Percentiles rank a stretch among this genome's conserved stretches.
Evolutionary conservation across 805 yeast species (phyloP).

Genomic region (Saturnispora ahearnii): DNA sequence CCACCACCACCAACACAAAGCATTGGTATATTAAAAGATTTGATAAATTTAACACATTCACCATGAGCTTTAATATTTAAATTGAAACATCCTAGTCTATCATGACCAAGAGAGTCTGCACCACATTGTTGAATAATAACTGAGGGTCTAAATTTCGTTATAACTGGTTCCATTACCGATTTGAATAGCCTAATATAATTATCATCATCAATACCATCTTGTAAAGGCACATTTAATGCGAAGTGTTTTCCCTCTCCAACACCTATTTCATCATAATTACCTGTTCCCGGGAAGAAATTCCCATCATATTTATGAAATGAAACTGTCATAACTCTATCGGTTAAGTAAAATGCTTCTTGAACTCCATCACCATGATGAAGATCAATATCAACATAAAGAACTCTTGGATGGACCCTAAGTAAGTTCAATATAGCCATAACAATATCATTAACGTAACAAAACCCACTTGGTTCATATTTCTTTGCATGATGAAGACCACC

Average conservation of each 20-base stretch:
- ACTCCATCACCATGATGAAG: slow-evolving; percentile 98
- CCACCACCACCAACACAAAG: slow-evolving; percentile 97
- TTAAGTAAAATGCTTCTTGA: slow-evolving; percentile 90
- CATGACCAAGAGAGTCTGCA: slow-evolving; percentile 91
- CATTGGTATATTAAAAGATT: slow-evolving; percentile 84
- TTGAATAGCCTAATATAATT: slow-evolving; percentile 68
- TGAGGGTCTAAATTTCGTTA: slow-evolving; percentile 86
- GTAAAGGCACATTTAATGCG: slow-evolving; percentile 82
- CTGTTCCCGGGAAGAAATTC: slow-evolving; percentile 96
- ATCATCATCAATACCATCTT: slow-evolving; percentile 94
- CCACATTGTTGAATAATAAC: slow-evolving; percentile 96
- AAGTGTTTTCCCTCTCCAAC: slow-evolving; percentile 83
- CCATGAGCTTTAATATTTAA: slow-evolving; percentile 90
- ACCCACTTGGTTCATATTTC: slow-evolving; percentile 88
- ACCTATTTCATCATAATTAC: slow-evolving; percentile 83
- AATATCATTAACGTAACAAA: slow-evolving; percentile 91
- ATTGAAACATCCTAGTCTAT: slow-evolving; percentile 89
- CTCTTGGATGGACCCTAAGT: slow-evolving; percentile 83
- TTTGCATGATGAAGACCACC: slow-evolving; percentile 98
- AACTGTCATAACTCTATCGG: slow-evolving; percentile 94
- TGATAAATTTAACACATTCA: slow-evolving; percentile 84
- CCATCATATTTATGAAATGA: slow-evolving; percentile 92
- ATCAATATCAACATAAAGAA: slow-evolving; percentile 87
- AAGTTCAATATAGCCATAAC: slow-evolving; percentile 81
- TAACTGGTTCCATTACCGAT: slow-evolving; percentile 82